Conservation (phyloP, 495 filamentous ascomycete species). For the Talaromyces liani region DNA sequence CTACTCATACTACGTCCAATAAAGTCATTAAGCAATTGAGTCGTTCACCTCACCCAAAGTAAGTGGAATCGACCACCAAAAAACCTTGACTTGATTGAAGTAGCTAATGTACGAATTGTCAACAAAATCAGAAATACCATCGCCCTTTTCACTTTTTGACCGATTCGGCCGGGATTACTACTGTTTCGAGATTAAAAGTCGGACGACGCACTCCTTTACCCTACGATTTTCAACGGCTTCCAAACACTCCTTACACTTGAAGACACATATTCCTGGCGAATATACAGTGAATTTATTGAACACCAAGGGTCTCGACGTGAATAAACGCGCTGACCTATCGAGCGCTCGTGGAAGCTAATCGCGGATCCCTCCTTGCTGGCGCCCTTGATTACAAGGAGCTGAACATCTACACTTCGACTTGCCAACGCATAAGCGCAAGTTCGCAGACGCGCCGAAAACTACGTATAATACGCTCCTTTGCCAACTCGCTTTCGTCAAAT, state of each 20-base stretch:
- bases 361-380: conserved; percentile 7
- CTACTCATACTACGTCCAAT: background rate
- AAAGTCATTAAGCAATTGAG: background rate
- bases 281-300: background rate
- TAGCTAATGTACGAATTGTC: background rate
- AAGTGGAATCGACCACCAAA: background rate
- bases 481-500: background rate
- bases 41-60: background rate
- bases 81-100: background rate
- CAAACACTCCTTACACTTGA: background rate
- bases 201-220: background rate
- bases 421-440: background rate
- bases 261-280: background rate
- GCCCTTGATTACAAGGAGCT: conserved; percentile 9
- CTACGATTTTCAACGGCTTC: background rate
- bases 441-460: background rate
- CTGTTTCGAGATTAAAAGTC: background rate
- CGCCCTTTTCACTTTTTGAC: background rate
- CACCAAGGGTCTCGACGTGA: background rate
- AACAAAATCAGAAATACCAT: background rate
- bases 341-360: background rate
- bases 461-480: background rate
- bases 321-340: background rate
- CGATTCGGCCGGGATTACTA: background rate
- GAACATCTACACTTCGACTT: background rate